These are phyloP conservation scores for Aquanectria penicillioides DNA, from an alignment of 2,329 filamentous ascomycete species.

Conservation along the genomic window DNA sequence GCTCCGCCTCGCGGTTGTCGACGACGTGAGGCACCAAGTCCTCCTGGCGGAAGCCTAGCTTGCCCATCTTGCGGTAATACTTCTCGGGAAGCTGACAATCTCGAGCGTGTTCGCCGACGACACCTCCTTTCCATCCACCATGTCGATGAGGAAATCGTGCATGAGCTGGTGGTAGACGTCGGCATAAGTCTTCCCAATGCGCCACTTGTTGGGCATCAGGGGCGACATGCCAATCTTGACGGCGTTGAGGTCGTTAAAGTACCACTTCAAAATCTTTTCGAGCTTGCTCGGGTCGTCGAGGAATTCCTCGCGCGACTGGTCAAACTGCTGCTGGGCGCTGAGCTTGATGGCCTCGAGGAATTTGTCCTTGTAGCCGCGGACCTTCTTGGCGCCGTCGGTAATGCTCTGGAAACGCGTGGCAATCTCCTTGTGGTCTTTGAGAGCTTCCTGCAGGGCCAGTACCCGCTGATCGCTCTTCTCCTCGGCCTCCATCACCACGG, in stretches of 20 bases:
- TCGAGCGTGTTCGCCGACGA: constrained; percentile 88
- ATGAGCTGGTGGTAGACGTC: constrained; percentile 93
- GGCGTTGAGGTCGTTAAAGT: constrained; percentile 95
- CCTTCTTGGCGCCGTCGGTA: constrained; percentile 89
- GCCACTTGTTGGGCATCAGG: constrained; percentile 96
- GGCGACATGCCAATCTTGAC: constrained; percentile 92
- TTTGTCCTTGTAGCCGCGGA: constrained; percentile 96
- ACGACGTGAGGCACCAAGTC: constrained; percentile 88
- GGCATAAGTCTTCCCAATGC: constrained; percentile 89
- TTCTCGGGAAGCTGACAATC: constrained; percentile 96
- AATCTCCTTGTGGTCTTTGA: constrained; percentile 95
- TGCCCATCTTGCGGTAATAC: constrained; percentile 95
- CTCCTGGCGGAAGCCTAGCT: constrained; percentile 81
- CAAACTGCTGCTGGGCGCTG: constrained; percentile 79
- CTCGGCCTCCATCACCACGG: constrained; percentile 92
- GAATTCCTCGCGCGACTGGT: constrained; percentile 77
- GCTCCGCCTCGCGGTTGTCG: constrained; percentile 87
- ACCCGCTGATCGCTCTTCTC: constrained; percentile 96
- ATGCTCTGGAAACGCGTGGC: constrained; percentile 94
- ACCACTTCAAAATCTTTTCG: constrained; percentile 93
- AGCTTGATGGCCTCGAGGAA: constrained; percentile 84
- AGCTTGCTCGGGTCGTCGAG: constrained; percentile 83
- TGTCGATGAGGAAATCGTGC: constrained; percentile 88
- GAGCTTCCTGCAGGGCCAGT: constrained; percentile 89
- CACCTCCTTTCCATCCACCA: constrained; percentile 86